A percentile compares a stretch with the other conserved stretches of the same genome.
phyloP scores from a whole-genome alignment of 345 rosid genomes.

The Salix suchowensis region DNA sequence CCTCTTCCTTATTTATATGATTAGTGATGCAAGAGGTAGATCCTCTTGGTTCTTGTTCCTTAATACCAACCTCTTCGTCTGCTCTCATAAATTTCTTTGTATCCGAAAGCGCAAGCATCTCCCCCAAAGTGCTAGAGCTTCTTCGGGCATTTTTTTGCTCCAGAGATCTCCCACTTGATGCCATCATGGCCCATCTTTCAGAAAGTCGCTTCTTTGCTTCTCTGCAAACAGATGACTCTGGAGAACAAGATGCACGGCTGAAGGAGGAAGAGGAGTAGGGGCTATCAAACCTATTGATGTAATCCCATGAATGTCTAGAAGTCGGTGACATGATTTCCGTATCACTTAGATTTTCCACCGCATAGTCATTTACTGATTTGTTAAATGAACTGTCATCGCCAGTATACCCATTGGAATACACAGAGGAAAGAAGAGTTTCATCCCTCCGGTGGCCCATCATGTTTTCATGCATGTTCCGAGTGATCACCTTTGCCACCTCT shows the following conservation, averaged over 20 bases:
- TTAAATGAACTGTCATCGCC: constrained; percentile 85
- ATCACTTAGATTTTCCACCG: constrained; percentile 62
- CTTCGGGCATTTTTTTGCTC: constrained; percentile 44
- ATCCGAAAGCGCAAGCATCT: constrained; percentile 89
- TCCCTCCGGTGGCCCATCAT: constrained; percentile 58
- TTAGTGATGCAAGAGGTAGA: constrained; percentile 47
- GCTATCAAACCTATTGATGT: constrained; percentile 57
- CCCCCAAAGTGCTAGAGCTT: constrained; percentile 82
- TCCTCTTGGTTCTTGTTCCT: constrained; percentile 41
- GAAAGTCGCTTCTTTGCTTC: constrained; percentile 76
- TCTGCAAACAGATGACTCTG: constrained; percentile 82
- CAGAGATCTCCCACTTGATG: constrained; percentile 54
- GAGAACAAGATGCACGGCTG: constrained; percentile 70
- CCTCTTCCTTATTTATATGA: constrained; percentile 44
- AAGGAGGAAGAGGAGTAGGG: constrained; percentile 64
- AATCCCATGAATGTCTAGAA: constrained; percentile 90
- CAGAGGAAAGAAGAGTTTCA: constrained; percentile 76
- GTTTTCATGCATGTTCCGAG: constrained; percentile 48
- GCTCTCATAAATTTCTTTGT: constrained; percentile 33
- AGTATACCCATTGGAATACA: constrained; percentile 68
- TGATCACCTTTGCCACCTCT: constrained; percentile 57
- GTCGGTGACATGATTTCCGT: constrained; percentile 70
- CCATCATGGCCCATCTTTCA: constrained; percentile 95
- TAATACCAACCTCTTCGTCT: constrained; percentile 35
- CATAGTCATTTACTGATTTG: constrained; percentile 59